These are phyloP conservation scores for Ophiobolus disseminans DNA, from an alignment of 2,329 filamentous ascomycete species.

Conservation along the genomic window DNA sequence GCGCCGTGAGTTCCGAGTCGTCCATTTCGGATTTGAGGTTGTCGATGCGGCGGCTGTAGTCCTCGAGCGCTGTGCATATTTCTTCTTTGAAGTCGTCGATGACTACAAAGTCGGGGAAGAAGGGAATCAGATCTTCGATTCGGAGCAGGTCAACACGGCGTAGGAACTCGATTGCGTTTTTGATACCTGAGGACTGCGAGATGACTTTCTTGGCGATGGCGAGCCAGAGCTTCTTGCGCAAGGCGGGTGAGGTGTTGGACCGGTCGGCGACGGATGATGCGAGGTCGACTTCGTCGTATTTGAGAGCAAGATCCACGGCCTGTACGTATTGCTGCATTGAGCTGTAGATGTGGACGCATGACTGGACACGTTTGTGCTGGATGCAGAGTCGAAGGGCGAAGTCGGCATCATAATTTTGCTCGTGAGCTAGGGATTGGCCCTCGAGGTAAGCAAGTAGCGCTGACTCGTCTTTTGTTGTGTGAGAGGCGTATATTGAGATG, in stretches of 20 bases:
- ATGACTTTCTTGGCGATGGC: constrained; percentile 95
- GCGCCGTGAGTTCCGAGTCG: constrained; percentile 84
- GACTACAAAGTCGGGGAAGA: constrained; percentile 98
- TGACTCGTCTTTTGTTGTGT: constrained; percentile 81
- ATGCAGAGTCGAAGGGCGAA: constrained; percentile 96
- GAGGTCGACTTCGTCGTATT: constrained; percentile 87
- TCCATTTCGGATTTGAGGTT: constrained; percentile 92
- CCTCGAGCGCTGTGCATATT: constrained; percentile 90
- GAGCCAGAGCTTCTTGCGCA: constrained; percentile 95
- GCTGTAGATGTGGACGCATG: constrained; percentile 96
- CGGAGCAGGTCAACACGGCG: constrained; percentile 88
- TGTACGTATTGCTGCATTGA: constrained; percentile 94
- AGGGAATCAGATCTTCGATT: constrained; percentile 96
- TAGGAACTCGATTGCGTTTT: constrained; percentile 84
- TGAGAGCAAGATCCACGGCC: constrained; percentile 89
- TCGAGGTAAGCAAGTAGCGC: constrained; percentile 88
- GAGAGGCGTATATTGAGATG: constrained; percentile 92
- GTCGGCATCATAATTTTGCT: constrained; percentile 89
- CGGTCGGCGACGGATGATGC: constrained; percentile 89
- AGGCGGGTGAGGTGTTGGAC: constrained; percentile 75
- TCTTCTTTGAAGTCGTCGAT: constrained; percentile 99
- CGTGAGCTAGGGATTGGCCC: constrained; percentile 75
- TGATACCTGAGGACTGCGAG: constrained; percentile 83
- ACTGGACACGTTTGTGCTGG: constrained; percentile 88
- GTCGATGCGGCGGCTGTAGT: constrained; percentile 92